phyloP scores from a whole-genome alignment of 176 grass and related monocot genomes.

The Puya raimondii region DNA sequence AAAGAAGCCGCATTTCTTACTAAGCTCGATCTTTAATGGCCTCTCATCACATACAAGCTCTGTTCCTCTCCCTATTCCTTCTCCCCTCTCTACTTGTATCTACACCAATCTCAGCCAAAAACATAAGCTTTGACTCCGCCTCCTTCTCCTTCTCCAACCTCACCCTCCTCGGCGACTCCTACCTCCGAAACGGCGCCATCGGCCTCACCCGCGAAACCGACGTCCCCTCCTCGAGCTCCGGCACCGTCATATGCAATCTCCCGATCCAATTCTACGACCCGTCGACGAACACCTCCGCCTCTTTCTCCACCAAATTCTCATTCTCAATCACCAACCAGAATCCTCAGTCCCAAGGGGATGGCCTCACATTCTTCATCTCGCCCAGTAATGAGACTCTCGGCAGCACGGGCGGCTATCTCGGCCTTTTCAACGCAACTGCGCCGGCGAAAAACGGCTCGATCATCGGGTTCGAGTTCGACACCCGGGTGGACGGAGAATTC shows the following conservation, averaged over 20 bases:
- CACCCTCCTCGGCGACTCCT: conserved; percentile 72
- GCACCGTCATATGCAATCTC: conserved; percentile 53
- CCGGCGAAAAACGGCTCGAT: conserved; percentile 19
- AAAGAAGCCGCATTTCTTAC: too few species aligned
- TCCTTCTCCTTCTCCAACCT: conserved; percentile 71
- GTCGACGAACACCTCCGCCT: conserved; percentile 8
- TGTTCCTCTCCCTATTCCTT: neutral
- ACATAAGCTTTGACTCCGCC: conserved; percentile 51
- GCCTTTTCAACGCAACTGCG: conserved; percentile 52
- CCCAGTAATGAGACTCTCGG: conserved; percentile 43
- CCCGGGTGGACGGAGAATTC: conserved; percentile 46
- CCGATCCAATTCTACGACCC: conserved; percentile 35
- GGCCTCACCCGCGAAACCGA: conserved; percentile 65
- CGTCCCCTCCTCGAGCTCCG: conserved; percentile 75
- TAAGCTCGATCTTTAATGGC: too few species aligned
- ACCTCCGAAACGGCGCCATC: conserved; percentile 61
- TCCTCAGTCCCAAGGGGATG: conserved; percentile 44
- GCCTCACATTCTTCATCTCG: conserved; percentile 79
- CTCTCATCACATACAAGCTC: too few species aligned
- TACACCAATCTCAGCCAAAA: conserved; percentile 8
- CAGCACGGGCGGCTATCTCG: conserved; percentile 60
- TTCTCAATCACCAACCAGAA: conserved; percentile 56
- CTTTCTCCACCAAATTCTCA: conserved; percentile 74
- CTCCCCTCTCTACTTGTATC: neutral
- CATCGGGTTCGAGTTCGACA: conserved; percentile 67